Evolutionary conservation across 345 rosid genomes (phyloP).

Genomic region (Luvunga scandens): DNA sequence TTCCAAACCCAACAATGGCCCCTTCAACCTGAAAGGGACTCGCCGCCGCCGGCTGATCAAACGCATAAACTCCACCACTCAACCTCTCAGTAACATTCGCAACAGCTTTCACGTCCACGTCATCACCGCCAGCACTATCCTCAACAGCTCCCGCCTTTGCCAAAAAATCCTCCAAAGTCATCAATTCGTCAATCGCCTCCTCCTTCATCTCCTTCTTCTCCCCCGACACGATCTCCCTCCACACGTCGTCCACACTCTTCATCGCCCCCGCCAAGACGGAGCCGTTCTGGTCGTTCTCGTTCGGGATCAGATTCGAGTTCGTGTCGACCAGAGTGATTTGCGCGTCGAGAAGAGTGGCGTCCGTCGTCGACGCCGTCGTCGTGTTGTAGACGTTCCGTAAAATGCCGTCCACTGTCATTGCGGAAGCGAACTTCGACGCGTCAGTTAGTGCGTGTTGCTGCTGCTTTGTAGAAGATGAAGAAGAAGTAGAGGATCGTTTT

Average conservation of each 20-base stretch:
- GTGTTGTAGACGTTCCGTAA: constrained; percentile 30
- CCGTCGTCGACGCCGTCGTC: constrained; percentile 30
- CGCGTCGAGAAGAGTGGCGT: constrained; percentile 43
- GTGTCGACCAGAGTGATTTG: constrained; percentile 41
- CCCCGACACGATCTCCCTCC: constrained; percentile 81
- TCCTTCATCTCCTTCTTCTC: constrained; percentile 66
- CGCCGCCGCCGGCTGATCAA: constrained; percentile 38
- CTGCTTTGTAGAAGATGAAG: constrained; percentile 24
- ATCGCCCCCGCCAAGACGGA: constrained; percentile 12
- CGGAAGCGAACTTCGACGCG: constrained; percentile 9
- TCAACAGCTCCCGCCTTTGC: constrained; percentile 63
- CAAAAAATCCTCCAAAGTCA: constrained; percentile 91
- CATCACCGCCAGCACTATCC: constrained; percentile 26
- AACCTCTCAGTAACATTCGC: constrained; percentile 28
- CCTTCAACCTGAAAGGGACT: constrained; percentile 60
- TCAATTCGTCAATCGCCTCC: constrained; percentile 69
- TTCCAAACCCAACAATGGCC: constrained; percentile 48
- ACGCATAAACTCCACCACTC: constrained; percentile 48
- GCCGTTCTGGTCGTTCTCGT: constrained; percentile 10
- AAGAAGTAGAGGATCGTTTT: constrained; percentile 47
- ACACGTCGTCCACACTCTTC: constrained; percentile 68
- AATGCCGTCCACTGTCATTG: constrained; percentile 51
- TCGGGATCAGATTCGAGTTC: neutral
- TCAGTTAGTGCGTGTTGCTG: constrained; percentile 14
- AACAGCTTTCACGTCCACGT: constrained; percentile 27